phyloP scores from a whole-genome alignment of 208 protist genomes.

The Acanthamoeba lenticulata region DNA sequence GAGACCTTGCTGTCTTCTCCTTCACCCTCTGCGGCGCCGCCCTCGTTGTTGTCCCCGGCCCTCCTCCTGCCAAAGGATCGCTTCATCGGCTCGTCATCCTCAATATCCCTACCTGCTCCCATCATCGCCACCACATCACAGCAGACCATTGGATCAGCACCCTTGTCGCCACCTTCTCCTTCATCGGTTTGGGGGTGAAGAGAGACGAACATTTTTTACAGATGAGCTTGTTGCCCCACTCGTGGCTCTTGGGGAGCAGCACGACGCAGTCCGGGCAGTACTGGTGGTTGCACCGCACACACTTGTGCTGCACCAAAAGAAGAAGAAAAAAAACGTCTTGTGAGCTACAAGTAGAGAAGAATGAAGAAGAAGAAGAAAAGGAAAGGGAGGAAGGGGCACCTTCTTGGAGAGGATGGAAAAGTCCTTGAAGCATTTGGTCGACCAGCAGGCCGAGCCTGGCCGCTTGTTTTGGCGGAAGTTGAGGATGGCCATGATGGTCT shows the following conservation, averaged over 20 bases:
- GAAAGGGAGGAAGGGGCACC: not conserved
- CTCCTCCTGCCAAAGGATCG: conserved; percentile 32
- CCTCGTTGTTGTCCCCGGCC: not conserved
- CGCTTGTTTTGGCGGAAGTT: conserved; percentile 22
- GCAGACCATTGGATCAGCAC: too few relatives aligned
- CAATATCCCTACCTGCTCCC: conserved; percentile 12
- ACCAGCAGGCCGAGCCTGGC: conserved; percentile 34
- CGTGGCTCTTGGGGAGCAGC: conserved; percentile 12
- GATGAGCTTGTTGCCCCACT: conserved; percentile 20
- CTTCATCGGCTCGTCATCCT: conserved; percentile 37
- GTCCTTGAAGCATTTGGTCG: conserved; percentile 13
- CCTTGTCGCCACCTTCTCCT: too few relatives aligned
- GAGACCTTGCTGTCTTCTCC: not conserved
- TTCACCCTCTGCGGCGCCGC: not conserved
- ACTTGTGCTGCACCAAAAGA: not conserved
- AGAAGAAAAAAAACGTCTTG: too few relatives aligned
- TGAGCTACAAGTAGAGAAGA: not conserved
- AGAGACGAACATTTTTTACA: conserved; percentile 28
- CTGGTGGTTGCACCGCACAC: conserved; percentile 30
- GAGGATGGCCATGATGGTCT: conserved; percentile 41
- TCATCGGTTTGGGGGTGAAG: too few relatives aligned
- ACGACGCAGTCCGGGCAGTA: conserved; percentile 39
- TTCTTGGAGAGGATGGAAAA: conserved; percentile 9
- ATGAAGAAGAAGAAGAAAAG: not conserved
- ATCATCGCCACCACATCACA: not conserved